Evolutionary conservation across 345 rosid species (phyloP), one percentile per base, ranked within the genome.

Genomic region (Lepidium africanum): DNA sequence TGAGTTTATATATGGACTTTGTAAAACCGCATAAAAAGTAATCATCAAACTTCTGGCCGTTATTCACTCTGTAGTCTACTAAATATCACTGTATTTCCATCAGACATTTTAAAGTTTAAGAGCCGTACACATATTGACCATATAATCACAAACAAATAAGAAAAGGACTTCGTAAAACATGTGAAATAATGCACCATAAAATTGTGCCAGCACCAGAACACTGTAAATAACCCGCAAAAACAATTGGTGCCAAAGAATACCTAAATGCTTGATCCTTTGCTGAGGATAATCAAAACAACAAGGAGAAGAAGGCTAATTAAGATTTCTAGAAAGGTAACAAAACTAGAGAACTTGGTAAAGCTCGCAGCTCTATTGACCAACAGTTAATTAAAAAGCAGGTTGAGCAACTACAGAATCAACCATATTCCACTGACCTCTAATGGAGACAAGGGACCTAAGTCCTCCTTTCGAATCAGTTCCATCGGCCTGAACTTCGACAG

Each of bases 401-500:
- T 10, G 19, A 71, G 54, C 19, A 62, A 23, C 41, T 16, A 41
- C 10, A 48, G 13, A 40, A 55, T 27, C 10, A 72, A 64, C 11
- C 66, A 65, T 49, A 19, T 51, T 13, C 46, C 52, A 71, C 76
- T 61, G 14, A 83, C 86, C 88, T 82, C 76, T 78, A 73, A 70
- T 59, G 32, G 89, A 78, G 53, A 87, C 65, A 70, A 82, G 60
- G 5, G 95, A 86, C 14, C 80, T 63, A 42, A 86, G 61, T 30
- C 88, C 79, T n/a, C 92, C 84, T 46, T 60, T 80, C 2, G 78
- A 72, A 61, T 52, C 82, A 46, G 75, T 79, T 59, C 47, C 76
- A 47, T 71, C 72, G 13, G 59, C 71, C 96, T 91, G 80, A 69
- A 78, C 48, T 59, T 50, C 27, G 10, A 59, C 39, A 42, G n/a